phyloP scores from a whole-genome alignment of 208 protist genomes.

The Leishmania gerbilli region DNA sequence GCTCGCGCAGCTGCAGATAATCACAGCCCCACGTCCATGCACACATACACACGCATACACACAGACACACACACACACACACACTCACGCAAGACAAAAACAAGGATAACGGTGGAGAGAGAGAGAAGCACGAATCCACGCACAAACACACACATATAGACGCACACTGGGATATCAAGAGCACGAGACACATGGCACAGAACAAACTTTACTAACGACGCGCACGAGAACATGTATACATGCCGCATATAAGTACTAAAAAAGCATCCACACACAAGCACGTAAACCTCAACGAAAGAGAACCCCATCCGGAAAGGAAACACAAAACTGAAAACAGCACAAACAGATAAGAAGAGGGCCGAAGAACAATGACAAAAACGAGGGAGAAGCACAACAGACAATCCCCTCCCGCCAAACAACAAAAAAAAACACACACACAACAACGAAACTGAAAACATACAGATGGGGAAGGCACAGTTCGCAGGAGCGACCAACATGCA shows the following conservation, averaged over 20 bases:
- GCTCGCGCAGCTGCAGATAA: too few relatives aligned
- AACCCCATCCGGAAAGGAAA: neutral
- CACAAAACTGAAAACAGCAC: slow-evolving; percentile 2
- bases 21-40: too few relatives aligned
- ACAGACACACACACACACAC: neutral
- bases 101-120: neutral
- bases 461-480: neutral
- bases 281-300: too few relatives aligned
- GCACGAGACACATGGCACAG: too few relatives aligned
- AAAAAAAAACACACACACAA: too few relatives aligned
- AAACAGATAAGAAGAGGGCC: neutral
- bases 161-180: neutral
- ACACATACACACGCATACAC: too few relatives aligned
- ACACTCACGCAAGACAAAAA: neutral
- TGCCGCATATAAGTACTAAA: neutral
- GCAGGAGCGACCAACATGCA: neutral
- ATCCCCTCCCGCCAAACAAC: too few relatives aligned
- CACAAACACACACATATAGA: neutral
- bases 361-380: too few relatives aligned
- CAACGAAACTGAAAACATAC: neutral
- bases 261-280: too few relatives aligned
- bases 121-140: neutral
- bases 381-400: too few relatives aligned
- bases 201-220: too few relatives aligned
- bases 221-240: neutral